Conservation (phyloP, 495 filamentous ascomycete species). For the Tuber borchii region DNA sequence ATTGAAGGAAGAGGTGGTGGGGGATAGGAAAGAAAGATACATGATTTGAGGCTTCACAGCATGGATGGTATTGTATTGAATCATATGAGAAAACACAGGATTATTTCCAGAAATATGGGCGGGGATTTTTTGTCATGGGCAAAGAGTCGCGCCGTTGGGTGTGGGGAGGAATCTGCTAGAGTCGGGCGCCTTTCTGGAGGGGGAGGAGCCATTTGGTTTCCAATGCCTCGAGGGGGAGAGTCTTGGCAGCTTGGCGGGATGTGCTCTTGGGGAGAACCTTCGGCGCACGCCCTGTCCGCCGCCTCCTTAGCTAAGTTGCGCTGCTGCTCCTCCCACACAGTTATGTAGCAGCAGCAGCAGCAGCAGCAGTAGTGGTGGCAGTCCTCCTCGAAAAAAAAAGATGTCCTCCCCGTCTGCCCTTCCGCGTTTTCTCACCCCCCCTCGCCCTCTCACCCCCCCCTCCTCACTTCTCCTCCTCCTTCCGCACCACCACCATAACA, state of each 20-base stretch:
- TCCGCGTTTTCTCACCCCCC: constrained; percentile 36
- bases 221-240: constrained; percentile 34
- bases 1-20: background rate
- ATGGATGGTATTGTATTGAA: background rate
- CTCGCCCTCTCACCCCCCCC: constrained; percentile 28
- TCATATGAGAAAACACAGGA: background rate
- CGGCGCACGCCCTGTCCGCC: constrained; percentile 39
- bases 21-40: background rate
- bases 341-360: constrained; percentile 21
- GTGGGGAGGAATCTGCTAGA: constrained; percentile 18
- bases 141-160: constrained; percentile 25
- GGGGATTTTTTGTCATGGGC: constrained; percentile 29
- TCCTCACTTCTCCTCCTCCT: too few relatives aligned
- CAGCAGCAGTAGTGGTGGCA: constrained; percentile 34
- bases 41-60: background rate
- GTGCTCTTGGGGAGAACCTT: constrained; percentile 35
- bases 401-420: constrained; percentile 37
- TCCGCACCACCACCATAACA: too few relatives aligned
- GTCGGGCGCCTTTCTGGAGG: constrained; percentile 22
- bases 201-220: constrained; percentile 22
- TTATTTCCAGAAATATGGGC: background rate
- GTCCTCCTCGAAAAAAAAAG: constrained; percentile 35
- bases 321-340: constrained; percentile 39
- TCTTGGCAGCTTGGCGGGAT: constrained; percentile 35
- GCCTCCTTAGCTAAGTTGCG: constrained; percentile 8